phyloP scores from a whole-genome alignment of 78 protist genomes.

The Carpediemonas membranifera region DNA sequence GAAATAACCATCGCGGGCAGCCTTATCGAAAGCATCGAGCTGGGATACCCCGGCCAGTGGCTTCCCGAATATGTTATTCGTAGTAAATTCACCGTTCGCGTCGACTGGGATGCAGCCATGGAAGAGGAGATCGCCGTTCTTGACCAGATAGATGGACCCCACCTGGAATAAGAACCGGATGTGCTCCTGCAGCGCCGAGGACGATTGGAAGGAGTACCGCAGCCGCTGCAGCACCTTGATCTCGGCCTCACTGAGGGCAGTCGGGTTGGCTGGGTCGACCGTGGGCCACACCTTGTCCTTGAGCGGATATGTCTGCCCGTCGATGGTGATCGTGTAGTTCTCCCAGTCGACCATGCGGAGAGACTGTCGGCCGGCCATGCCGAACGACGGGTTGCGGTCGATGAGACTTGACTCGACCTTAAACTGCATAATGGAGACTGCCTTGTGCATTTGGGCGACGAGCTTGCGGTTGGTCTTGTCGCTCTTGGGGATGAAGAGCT shows the following conservation, averaged over 20 bases:
- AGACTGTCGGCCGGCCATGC: conserved; percentile 1
- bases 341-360: conserved; percentile 10
- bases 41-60: background rate
- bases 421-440: conserved; percentile 28
- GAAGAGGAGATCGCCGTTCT: conserved; percentile 3
- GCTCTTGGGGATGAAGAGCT: background rate
- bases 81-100: conserved; percentile 1
- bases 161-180: too few species aligned
- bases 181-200: conserved; percentile 1
- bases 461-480: background rate
- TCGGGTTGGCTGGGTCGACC: conserved; percentile 9
- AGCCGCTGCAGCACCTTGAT: background rate
- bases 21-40: conserved; percentile 2
- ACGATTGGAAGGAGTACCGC: background rate
- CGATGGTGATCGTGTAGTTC: conserved; percentile 6
- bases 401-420: conserved; percentile 1
- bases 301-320: conserved; percentile 1
- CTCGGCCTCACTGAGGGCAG: background rate
- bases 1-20: background rate
- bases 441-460: conserved; percentile 22
- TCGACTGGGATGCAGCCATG: conserved; percentile 3
- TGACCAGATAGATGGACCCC: background rate
- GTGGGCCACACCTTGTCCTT: conserved; percentile 17
- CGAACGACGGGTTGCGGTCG: conserved; percentile 6
- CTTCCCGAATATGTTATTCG: background rate